Evolutionary conservation across 2,329 filamentous ascomycete species (phyloP).

Genomic region (Botrytis sinoallii): DNA sequence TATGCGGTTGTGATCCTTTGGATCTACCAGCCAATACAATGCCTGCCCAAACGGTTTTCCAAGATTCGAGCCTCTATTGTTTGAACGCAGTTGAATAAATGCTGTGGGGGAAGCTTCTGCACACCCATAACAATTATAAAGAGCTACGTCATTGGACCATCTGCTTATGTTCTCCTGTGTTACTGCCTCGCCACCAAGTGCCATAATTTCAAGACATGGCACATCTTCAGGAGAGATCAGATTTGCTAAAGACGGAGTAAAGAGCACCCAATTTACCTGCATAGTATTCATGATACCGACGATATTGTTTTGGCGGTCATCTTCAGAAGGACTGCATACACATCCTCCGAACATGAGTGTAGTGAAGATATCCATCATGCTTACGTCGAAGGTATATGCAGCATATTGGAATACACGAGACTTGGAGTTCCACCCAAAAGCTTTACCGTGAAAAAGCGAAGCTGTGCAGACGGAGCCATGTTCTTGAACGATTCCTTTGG

Average conservation of each 20-base stretch:
- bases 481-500: slow-evolving; percentile 26
- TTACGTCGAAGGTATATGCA: slow-evolving; percentile 28
- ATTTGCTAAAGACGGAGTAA: slow-evolving; percentile 28
- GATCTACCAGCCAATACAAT: slow-evolving; percentile 42
- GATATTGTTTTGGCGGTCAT: slow-evolving; percentile 25
- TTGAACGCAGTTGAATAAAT: slow-evolving; percentile 10
- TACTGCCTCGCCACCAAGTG: slow-evolving; percentile 26
- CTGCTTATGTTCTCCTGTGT: slow-evolving; percentile 31
- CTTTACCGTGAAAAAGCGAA: slow-evolving; percentile 5
- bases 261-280: slow-evolving; percentile 23
- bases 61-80: slow-evolving; percentile 6
- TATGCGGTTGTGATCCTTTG: slow-evolving; percentile 39
- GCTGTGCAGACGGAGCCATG: slow-evolving; percentile 23
- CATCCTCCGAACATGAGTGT: slow-evolving; percentile 27
- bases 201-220: slow-evolving; percentile 29
- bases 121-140: slow-evolving; percentile 16
- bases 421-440: background rate
- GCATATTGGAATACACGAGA: slow-evolving; percentile 25
- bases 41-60: slow-evolving; percentile 2
- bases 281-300: slow-evolving; percentile 21
- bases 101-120: slow-evolving; percentile 6
- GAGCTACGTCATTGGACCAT: slow-evolving; percentile 33
- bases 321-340: slow-evolving; percentile 30
- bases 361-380: slow-evolving; percentile 26
- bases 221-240: slow-evolving; percentile 38